Evolutionary conservation across 495 filamentous ascomycete genomes (phyloP).

Genomic region (Tuber umbilicatum): DNA sequence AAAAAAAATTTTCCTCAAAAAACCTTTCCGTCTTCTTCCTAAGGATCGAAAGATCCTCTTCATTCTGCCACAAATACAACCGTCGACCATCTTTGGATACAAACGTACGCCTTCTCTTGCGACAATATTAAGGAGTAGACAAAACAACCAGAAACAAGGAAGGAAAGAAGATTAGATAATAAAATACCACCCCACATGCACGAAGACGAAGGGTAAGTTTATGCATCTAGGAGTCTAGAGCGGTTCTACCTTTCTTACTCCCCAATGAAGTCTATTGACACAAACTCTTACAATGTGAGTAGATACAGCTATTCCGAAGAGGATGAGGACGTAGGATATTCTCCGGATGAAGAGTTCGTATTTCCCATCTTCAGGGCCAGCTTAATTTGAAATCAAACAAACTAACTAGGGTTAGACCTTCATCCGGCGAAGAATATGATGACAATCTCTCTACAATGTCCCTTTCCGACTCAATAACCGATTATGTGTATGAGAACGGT

Average conservation of each 20-base stretch:
- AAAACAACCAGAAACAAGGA: background rate
- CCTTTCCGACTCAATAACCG: slow-evolving; percentile 45
- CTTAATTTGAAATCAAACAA: background rate
- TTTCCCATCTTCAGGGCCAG: background rate
- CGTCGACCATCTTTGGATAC: background rate
- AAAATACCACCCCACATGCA: background rate
- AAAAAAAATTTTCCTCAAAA: too few species aligned
- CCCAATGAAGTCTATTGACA: background rate
- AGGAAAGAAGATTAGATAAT: background rate
- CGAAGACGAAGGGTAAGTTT: slow-evolving; percentile 3
- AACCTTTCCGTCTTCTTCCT: background rate
- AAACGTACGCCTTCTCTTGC: background rate
- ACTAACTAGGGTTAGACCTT: background rate
- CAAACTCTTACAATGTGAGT: background rate
- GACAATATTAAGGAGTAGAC: background rate
- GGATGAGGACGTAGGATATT: background rate
- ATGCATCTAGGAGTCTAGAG: background rate
- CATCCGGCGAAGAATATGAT: slow-evolving; percentile 17
- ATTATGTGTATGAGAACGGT: slow-evolving; percentile 51
- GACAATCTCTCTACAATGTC: slow-evolving; percentile 42
- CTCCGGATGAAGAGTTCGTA: background rate
- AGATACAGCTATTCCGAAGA: slow-evolving; percentile 2
- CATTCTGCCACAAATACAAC: background rate
- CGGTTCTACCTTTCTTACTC: background rate
- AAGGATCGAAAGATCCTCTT: background rate